A percentile compares a stretch with the other conserved stretches of the same genome.
phyloP scores from a whole-genome alignment of 2,329 filamentous ascomycete species.

The Phaeosphaeria sp. region DNA sequence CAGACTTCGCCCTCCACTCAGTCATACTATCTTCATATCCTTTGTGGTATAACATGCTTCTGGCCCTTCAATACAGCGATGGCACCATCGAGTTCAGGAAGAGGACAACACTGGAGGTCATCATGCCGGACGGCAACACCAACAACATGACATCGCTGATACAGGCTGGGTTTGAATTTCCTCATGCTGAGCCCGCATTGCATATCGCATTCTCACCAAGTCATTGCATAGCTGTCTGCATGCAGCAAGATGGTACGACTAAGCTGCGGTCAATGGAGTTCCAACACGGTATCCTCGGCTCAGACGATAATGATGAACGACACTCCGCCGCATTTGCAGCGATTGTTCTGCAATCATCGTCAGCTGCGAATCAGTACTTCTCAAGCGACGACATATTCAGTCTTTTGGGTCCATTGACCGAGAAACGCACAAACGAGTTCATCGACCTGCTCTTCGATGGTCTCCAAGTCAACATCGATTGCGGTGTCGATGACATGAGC shows the following conservation, averaged over 20 bases:
- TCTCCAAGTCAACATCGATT: slow-evolving; percentile 70
- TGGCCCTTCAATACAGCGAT: slow-evolving; percentile 79
- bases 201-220: slow-evolving; percentile 58
- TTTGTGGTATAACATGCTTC: slow-evolving; percentile 72
- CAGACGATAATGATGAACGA: slow-evolving; percentile 39
- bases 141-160: slow-evolving; percentile 72
- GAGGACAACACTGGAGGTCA: slow-evolving; percentile 72
- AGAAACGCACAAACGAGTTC: slow-evolving; percentile 52
- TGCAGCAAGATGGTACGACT: slow-evolving; percentile 53
- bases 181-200: slow-evolving; percentile 65
- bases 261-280: slow-evolving; percentile 53
- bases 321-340: slow-evolving; percentile 50
- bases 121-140: slow-evolving; percentile 69
- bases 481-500: slow-evolving; percentile 76
- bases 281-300: slow-evolving; percentile 39
- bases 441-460: slow-evolving; percentile 69
- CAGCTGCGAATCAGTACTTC: slow-evolving; percentile 53
- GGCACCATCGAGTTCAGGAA: slow-evolving; percentile 83
- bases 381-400: slow-evolving; percentile 59
- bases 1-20: slow-evolving; percentile 74
- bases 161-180: slow-evolving; percentile 79
- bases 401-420: slow-evolving; percentile 38
- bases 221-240: slow-evolving; percentile 53
- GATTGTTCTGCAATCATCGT: slow-evolving; percentile 51
- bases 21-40: slow-evolving; percentile 72